Base-by-base conservation (phyloP, 2,329 filamentous ascomycete species). In the Pseudopyricularia cyperi region DNA sequence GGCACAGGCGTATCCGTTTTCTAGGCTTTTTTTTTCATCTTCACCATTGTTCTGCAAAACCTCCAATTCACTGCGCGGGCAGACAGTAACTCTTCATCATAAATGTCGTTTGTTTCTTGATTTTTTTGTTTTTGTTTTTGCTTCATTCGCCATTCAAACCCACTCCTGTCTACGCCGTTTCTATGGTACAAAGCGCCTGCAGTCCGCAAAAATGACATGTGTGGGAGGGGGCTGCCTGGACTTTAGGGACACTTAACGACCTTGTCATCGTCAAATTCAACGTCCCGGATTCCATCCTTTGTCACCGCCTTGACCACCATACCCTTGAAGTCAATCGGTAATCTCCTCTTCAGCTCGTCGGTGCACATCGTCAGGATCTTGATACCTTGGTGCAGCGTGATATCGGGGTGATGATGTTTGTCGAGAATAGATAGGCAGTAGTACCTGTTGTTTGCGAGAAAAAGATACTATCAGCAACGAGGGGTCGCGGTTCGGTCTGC, bases 281-380 rank as follows among this genome's bases (percentile, higher is more conserved):
- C 79, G 61, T 93, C 88, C 60, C 80, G 74, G 56, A 98, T 85
- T 11, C 94, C 93, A 61, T 97, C 89, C 73, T 94, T 95, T 56
- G 89, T 95, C 62, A 98, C 82, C 34, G 89, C 86, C 77, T 97
- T 97, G 62, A 98, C 90, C 51, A 77, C 64, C 83, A 95, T 87
- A 37, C 93, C 93, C 78, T 98, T 98, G 80, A 97, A 98, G 68
- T 98, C 93, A 65, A 98, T 90, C 55, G 93, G 93, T 76, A 98
- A 80, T 70, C 94, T 82, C 67, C 93, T 83, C 80, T 96, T 95
- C 66, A 98, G 74, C 76, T 98, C 93, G 68, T 97, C 90, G 59
- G 88, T 93, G 73, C 93, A 98, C 83, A 96, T 86, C 62, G 81
- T 84, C 63, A 98, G 74, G 57, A 98, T 82, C 76, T 95, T 93